These are phyloP conservation scores for Agrocybe pediades DNA, from an alignment of 768 basidiomycete genomes.

Conservation along the genomic window DNA sequence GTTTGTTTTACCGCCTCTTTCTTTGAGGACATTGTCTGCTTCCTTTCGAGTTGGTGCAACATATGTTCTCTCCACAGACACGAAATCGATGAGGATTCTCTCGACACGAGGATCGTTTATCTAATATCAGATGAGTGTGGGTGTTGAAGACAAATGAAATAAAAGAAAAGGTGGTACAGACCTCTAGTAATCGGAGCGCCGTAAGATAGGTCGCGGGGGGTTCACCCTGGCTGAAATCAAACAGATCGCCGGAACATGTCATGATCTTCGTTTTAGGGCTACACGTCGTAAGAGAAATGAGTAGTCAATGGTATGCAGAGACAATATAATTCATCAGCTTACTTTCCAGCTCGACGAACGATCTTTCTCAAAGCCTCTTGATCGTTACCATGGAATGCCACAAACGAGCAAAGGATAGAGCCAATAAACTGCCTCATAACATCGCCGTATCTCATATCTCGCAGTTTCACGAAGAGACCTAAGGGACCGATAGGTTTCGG, in stretches of 20 bases:
- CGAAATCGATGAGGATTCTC: conserved; percentile 4
- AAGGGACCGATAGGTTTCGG: conserved; percentile 4
- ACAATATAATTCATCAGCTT: background rate
- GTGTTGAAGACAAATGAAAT: too few relatives aligned
- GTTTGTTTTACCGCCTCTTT: background rate
- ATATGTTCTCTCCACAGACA: background rate
- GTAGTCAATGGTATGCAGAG: background rate
- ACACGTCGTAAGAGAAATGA: background rate
- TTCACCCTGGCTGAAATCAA: conserved; percentile 1
- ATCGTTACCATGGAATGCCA: background rate
- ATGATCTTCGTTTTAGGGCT: background rate
- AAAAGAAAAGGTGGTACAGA: background rate
- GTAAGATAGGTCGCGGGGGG: conserved; percentile 2
- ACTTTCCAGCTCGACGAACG: background rate
- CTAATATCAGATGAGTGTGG: background rate
- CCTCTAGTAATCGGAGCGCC: background rate
- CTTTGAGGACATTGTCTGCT: conserved; percentile 3
- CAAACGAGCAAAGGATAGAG: background rate
- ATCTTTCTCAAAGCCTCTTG: background rate
- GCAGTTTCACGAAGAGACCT: background rate
- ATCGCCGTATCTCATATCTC: background rate
- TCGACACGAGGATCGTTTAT: conserved; percentile 1
- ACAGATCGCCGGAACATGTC: conserved; percentile 3
- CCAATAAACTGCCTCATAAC: background rate
- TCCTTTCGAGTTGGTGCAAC: background rate